A percentile compares a stretch with the other conserved stretches of the same genome.
These are phyloP conservation scores for Penicillium sp. DNA, from an alignment of 2,329 filamentous ascomycete genomes.

Conservation along the genomic window DNA sequence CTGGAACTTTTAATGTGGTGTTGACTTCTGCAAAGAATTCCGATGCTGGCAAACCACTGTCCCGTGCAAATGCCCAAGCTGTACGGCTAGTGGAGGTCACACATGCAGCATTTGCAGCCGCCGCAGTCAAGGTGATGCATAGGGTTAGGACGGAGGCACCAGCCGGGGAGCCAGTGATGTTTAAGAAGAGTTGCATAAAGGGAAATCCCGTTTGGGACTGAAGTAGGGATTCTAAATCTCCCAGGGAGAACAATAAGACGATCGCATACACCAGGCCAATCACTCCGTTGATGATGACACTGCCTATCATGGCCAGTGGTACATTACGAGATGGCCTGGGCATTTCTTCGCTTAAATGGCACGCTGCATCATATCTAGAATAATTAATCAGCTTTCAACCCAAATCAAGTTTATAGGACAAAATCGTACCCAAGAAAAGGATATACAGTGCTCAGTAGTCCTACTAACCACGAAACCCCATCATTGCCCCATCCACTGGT, in stretches of 20 bases:
- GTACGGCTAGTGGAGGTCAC: slow-evolving; percentile 21
- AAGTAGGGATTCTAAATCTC: slow-evolving; percentile 40
- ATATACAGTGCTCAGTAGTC: slow-evolving; percentile 19
- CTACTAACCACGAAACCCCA: slow-evolving; percentile 20
- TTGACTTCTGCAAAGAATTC: slow-evolving; percentile 43
- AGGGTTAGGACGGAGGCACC: slow-evolving; percentile 16
- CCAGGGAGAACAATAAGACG: slow-evolving; percentile 47
- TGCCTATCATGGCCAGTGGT: slow-evolving; percentile 35
- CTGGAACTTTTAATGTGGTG: slow-evolving; percentile 43
- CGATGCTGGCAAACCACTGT: slow-evolving; percentile 49
- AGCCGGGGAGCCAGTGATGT: slow-evolving; percentile 13
- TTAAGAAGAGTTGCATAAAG: slow-evolving; percentile 43
- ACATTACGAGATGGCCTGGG: slow-evolving; percentile 29
- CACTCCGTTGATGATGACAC: slow-evolving; percentile 44
- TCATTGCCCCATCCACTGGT: slow-evolving; percentile 21
- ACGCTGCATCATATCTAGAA: slow-evolving; percentile 40
- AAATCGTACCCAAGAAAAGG: slow-evolving; percentile 17
- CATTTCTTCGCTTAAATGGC: slow-evolving; percentile 41
- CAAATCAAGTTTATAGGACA: too few relatives aligned
- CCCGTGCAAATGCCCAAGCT: slow-evolving; percentile 53
- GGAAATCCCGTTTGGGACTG: slow-evolving; percentile 44
- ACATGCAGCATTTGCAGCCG: slow-evolving; percentile 20
- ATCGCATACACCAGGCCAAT: slow-evolving; percentile 47
- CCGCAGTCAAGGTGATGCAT: slow-evolving; percentile 13
- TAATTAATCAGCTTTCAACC: not conserved